Conservation (phyloP, 176 grass and related monocot genomes). For the Zea mays region DNA sequence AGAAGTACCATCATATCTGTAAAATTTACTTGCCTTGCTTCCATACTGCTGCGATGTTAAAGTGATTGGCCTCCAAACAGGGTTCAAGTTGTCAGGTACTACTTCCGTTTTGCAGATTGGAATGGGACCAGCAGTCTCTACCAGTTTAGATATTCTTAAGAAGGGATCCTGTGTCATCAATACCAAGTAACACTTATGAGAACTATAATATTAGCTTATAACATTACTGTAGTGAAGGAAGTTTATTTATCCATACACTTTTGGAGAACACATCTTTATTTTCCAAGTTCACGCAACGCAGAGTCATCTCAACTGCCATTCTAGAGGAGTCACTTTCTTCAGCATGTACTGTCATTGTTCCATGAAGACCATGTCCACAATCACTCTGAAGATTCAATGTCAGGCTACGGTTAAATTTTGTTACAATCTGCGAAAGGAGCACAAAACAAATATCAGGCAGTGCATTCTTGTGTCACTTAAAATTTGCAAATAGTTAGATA, state of each 20-base stretch:
- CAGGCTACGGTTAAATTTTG: slow-evolving; percentile 62
- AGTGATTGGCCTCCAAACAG: slow-evolving; percentile 77
- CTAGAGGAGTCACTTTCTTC: slow-evolving; percentile 81
- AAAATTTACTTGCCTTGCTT: slow-evolving; percentile 75
- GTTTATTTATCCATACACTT: slow-evolving; percentile 69
- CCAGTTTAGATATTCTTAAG: slow-evolving; percentile 74
- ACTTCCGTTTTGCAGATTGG: slow-evolving; percentile 94
- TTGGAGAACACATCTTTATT: slow-evolving; percentile 89
- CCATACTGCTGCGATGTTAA: slow-evolving; percentile 82
- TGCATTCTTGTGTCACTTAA: not conserved
- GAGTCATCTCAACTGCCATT: slow-evolving; percentile 67
- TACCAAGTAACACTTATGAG: slow-evolving; percentile 17
- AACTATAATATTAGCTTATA: not conserved
- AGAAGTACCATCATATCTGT: slow-evolving; percentile 14
- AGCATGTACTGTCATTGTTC: slow-evolving; percentile 68
- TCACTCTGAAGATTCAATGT: slow-evolving; percentile 61
- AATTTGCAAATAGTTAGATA: slow-evolving; percentile 24
- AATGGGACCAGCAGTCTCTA: slow-evolving; percentile 63
- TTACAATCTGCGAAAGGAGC: slow-evolving; percentile 68
- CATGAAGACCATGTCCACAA: slow-evolving; percentile 41
- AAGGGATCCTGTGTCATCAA: slow-evolving; percentile 80
- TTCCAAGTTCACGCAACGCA: slow-evolving; percentile 63
- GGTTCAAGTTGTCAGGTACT: slow-evolving; percentile 72
- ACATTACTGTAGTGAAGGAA: slow-evolving; percentile 13
- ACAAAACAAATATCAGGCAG: slow-evolving; percentile 27